Evolutionary conservation across 2,329 filamentous ascomycete genomes (phyloP).

Genomic region (Chrysoporthe deuterocubensis): DNA sequence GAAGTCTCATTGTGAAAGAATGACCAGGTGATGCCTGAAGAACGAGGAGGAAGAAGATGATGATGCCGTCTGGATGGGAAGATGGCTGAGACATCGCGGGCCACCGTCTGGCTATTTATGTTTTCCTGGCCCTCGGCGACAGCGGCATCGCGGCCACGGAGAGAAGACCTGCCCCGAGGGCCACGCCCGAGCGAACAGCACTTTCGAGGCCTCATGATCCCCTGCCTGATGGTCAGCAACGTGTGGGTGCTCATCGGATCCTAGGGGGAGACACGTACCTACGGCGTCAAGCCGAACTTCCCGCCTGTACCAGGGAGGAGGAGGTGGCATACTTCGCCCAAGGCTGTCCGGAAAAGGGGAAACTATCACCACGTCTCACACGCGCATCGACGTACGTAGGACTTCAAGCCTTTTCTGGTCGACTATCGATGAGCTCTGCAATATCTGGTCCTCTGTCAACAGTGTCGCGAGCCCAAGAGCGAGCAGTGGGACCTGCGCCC

Average conservation of each 20-base stretch:
- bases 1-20: slow-evolving; percentile 19
- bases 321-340: background rate
- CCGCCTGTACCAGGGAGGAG: background rate
- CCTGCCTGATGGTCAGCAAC: background rate
- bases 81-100: background rate
- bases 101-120: slow-evolving; percentile 12
- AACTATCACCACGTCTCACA: slow-evolving; percentile 1
- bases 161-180: background rate
- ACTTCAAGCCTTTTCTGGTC: background rate
- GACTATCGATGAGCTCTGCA: slow-evolving; percentile 3
- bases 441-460: background rate
- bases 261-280: background rate
- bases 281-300: background rate
- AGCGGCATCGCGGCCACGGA: background rate
- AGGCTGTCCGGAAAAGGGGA: slow-evolving; percentile 5
- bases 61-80: background rate
- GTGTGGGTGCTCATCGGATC: background rate
- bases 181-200: background rate
- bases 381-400: background rate
- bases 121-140: background rate
- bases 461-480: background rate
- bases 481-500: background rate
- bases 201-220: background rate
- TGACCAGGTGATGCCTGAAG: slow-evolving; percentile 22
- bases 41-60: slow-evolving; percentile 22